A percentile compares a stretch with the other conserved stretches of the same genome.
Conservation (phyloP, 148 eudicot genomes). For the Spergularia marina region DNA sequence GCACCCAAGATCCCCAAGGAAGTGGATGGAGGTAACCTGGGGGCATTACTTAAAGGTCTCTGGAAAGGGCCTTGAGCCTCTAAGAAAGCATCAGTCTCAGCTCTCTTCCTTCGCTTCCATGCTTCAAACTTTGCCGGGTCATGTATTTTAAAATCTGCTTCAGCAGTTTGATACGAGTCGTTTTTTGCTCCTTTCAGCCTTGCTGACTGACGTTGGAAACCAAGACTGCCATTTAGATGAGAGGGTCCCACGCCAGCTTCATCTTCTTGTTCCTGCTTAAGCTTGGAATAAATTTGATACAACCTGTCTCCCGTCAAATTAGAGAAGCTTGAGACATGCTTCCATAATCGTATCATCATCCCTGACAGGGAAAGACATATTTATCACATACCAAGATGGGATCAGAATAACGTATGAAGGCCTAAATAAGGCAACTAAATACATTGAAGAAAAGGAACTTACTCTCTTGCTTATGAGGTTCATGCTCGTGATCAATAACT, state of each 20-base stretch:
- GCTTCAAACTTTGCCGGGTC: slow-evolving; percentile 82
- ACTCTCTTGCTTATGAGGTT: slow-evolving; percentile 82
- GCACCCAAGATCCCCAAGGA: slow-evolving; percentile 81
- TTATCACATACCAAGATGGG: background rate
- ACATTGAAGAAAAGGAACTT: slow-evolving; percentile 27
- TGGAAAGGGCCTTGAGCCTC: slow-evolving; percentile 50
- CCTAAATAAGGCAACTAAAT: background rate
- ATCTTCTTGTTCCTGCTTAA: slow-evolving; percentile 68
- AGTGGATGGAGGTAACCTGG: slow-evolving; percentile 50
- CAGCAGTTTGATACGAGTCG: slow-evolving; percentile 35
- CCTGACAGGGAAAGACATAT: slow-evolving; percentile 42
- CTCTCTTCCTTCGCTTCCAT: slow-evolving; percentile 82
- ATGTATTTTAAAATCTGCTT: slow-evolving; percentile 40
- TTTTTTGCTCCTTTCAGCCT: slow-evolving; percentile 41
- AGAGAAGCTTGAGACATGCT: slow-evolving; percentile 84
- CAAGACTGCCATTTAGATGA: slow-evolving; percentile 47
- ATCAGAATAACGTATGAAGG: background rate
- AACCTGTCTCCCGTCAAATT: slow-evolving; percentile 86
- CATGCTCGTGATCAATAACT: slow-evolving; percentile 62
- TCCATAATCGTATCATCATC: slow-evolving; percentile 90
- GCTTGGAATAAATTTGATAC: slow-evolving; percentile 82
- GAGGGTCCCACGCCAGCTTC: slow-evolving; percentile 77
- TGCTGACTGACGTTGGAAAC: slow-evolving; percentile 35
- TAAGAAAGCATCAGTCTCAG: slow-evolving; percentile 59
- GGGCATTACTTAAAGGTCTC: slow-evolving; percentile 46